Evolutionary conservation across 176 grass and related monocot genomes (phyloP).

Genomic region (Stipa capillata): DNA sequence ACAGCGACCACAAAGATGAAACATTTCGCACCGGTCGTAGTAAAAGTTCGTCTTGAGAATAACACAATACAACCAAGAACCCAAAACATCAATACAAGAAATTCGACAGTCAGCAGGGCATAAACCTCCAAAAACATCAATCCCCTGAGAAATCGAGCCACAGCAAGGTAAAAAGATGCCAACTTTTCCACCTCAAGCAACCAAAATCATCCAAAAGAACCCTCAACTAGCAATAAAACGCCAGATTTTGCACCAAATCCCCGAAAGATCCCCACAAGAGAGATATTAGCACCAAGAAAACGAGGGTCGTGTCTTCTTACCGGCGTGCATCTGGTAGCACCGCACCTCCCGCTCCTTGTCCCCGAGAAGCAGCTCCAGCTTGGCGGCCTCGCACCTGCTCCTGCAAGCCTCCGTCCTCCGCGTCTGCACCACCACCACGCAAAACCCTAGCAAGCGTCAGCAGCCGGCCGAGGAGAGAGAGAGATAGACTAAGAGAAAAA

Average conservation of each 20-base stretch:
- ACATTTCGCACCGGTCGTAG: background rate
- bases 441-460: conserved; percentile 17
- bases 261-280: background rate
- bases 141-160: background rate
- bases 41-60: background rate
- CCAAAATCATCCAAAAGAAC: background rate
- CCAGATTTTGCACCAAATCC: background rate
- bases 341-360: conserved; percentile 16
- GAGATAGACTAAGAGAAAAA: background rate
- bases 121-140: background rate
- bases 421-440: background rate
- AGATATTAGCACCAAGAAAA: background rate
- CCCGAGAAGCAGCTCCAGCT: conserved; percentile 3
- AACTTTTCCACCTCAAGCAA: background rate
- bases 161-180: background rate
- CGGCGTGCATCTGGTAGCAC: conserved; percentile 23
- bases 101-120: background rate
- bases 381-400: background rate
- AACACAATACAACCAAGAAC: no score
- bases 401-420: background rate
- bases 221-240: background rate
- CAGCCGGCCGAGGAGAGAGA: background rate
- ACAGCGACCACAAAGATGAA: background rate
- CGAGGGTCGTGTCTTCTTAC: background rate
- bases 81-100: no score